A percentile compares a stretch with the other conserved stretches of the same genome.
These are phyloP conservation scores for Crithidia acanthocephali DNA, from an alignment of 208 protist species.

Conservation along the genomic window DNA sequence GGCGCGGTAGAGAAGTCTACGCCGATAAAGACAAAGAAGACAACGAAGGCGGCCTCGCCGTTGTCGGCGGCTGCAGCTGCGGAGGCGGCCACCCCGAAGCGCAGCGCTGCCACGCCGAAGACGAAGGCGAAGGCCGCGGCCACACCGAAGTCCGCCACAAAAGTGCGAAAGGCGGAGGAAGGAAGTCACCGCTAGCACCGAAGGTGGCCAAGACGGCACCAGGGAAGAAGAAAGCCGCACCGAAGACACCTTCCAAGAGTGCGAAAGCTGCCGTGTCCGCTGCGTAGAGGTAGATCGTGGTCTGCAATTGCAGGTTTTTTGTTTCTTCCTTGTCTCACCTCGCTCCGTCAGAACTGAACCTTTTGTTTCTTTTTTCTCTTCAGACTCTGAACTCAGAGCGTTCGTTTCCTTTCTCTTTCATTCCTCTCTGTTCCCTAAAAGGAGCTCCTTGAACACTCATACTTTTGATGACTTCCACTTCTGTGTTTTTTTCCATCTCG, in stretches of 20 bases:
- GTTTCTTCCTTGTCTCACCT: too few relatives aligned
- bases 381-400: background rate
- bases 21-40: background rate
- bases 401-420: background rate
- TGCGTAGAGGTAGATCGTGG: too few relatives aligned
- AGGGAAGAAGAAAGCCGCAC: background rate
- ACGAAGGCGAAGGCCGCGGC: conserved; percentile 6
- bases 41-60: background rate
- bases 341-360: too few relatives aligned
- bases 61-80: background rate
- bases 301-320: too few relatives aligned
- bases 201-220: too few relatives aligned
- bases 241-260: background rate
- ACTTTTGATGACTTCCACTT: too few relatives aligned
- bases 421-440: too few relatives aligned
- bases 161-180: background rate
- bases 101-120: background rate
- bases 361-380: conserved; percentile 9
- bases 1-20: background rate
- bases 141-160: background rate
- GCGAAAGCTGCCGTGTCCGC: background rate
- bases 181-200: too few relatives aligned
- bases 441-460: too few relatives aligned
- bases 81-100: background rate
- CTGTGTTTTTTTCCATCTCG: too few relatives aligned